Percentiles rank a stretch among this genome's conserved stretches.
phyloP scores from a whole-genome alignment of 2,329 filamentous ascomycete species.

The Corynespora cassiicola region DNA sequence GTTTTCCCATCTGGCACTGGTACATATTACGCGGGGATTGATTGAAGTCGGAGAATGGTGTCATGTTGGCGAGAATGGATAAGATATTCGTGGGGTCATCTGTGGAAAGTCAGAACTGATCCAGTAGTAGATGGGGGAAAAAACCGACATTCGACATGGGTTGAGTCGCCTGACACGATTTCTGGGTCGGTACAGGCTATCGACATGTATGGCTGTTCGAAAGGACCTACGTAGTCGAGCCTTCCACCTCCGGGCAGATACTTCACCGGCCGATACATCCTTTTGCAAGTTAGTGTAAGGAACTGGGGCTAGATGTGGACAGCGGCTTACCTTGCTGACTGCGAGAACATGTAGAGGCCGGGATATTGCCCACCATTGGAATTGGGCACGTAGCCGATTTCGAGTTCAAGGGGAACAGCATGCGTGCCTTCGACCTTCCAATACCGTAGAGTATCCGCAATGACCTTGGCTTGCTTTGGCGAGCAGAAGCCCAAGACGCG shows the following conservation, averaged over 20 bases:
- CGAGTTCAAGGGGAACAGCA: conserved; percentile 80
- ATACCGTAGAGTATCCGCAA: conserved; percentile 86
- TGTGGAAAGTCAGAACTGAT: too few relatives aligned
- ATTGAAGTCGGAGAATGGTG: conserved; percentile 98
- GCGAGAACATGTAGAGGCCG: conserved; percentile 91
- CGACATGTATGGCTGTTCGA: conserved; percentile 98
- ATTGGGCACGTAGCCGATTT: conserved; percentile 89
- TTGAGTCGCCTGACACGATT: conserved; percentile 84
- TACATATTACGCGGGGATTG: conserved; percentile 99
- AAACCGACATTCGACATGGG: conserved; percentile 95
- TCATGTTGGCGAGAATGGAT: conserved; percentile 98
- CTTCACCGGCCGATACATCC: conserved; percentile 88
- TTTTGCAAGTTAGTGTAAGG: background rate
- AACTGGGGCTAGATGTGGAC: background rate
- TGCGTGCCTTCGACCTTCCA: conserved; percentile 94
- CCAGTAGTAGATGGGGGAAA: too few relatives aligned
- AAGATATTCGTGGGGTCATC: conserved; percentile 94
- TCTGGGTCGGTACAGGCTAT: conserved; percentile 92
- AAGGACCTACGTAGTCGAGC: conserved; percentile 86
- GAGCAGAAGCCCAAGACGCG: conserved; percentile 89
- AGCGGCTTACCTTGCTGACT: conserved; percentile 69
- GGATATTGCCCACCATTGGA: conserved; percentile 95
- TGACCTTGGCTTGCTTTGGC: conserved; percentile 79
- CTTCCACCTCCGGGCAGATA: conserved; percentile 88
- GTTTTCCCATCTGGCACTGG: conserved; percentile 96